Evolutionary conservation across 495 filamentous ascomycete species (phyloP), one percentile per base, ranked within the genome.

Genomic region (Penicillium angulare): DNA sequence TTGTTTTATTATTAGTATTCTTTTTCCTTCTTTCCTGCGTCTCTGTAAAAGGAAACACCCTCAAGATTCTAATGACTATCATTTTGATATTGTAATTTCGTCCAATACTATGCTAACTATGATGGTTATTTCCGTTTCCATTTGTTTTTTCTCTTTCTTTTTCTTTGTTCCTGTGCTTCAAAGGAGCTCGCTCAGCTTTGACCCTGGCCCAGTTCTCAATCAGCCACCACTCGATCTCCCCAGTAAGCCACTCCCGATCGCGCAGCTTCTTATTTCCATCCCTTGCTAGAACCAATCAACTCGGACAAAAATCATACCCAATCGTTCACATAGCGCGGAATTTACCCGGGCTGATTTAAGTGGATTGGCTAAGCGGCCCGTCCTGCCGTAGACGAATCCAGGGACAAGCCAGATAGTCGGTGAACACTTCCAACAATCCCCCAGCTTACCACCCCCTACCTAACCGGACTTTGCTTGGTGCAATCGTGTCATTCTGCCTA

Each of bases 321-420:
- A n/a, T n/a, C n/a, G n/a, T n/a, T n/a, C n/a, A n/a, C n/a, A n/a
- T n/a, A n/a, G n/a, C n/a, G n/a, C 43, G 31, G 38, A 21, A 44
- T 41, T 23, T 20, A 32, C 29, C 48, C 47, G 42, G 33, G 17
- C n/a, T 48, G 42, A 16, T 33, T 29, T 27, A n/a, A n/a, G n/a
- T 15, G 41, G 15, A 15, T 31, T 6, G 55, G 50, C 27, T 44
- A 43, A 29, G 27, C 47, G 58, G 54, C 17, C 50, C 58, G 29
- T 47, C 13, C 16, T 35, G 24, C 32, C 32, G 43, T 15, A 21
- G 31, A 35, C 33, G 45, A 57, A 53, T 57, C 44, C 49, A 24
- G 16, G n/a, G 22, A 31, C 16, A 31, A 31, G 2, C 8, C 8
- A 31, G 46, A 55, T 53, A 62, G 60, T 61, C 60, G 60, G 60